Evolutionary conservation across 1,139 yeast genomes (phyloP).

Genomic region (Saccharomyces hybrid): DNA sequence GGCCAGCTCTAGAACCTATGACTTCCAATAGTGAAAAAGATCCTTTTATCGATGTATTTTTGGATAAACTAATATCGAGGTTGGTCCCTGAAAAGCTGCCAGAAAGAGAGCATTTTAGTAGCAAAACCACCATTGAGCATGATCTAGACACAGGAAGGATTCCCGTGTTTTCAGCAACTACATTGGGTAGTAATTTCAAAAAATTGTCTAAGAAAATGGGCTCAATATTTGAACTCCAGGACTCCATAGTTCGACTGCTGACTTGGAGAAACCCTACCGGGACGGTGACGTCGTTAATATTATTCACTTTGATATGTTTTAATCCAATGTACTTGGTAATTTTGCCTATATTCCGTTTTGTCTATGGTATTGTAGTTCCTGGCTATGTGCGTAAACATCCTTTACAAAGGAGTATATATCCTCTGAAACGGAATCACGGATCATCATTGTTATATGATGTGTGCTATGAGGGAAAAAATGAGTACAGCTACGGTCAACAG

Average conservation of each 20-base stretch:
- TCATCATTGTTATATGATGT: constrained; percentile 47
- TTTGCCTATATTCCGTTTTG: constrained; percentile 51
- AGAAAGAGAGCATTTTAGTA: constrained; percentile 39
- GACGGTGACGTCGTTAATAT: constrained; percentile 44
- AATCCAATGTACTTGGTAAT: constrained; percentile 64
- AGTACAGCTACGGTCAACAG: constrained; percentile 13
- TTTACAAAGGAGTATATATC: constrained; percentile 38
- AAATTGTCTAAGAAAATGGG: constrained; percentile 47
- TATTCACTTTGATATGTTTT: constrained; percentile 52
- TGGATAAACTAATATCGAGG: constrained; percentile 45
- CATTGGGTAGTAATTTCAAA: constrained; percentile 44
- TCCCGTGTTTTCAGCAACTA: constrained; percentile 45
- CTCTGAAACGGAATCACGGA: constrained; percentile 44
- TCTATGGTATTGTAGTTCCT: constrained; percentile 58
- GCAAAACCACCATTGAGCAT: constrained; percentile 24
- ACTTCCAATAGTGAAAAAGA: constrained; percentile 14
- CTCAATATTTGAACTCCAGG: constrained; percentile 46
- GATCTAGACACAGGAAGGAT: constrained; percentile 41
- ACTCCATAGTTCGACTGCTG: constrained; percentile 44
- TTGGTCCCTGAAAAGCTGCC: constrained; percentile 42
- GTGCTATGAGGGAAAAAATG: constrained; percentile 36
- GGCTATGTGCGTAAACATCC: constrained; percentile 71
- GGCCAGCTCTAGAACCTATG: neutral
- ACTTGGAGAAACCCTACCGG: constrained; percentile 59
- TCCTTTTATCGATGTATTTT: constrained; percentile 52